phyloP scores from a whole-genome alignment of 2,329 filamentous ascomycete genomes.

The Thielaviopsis musarum region DNA sequence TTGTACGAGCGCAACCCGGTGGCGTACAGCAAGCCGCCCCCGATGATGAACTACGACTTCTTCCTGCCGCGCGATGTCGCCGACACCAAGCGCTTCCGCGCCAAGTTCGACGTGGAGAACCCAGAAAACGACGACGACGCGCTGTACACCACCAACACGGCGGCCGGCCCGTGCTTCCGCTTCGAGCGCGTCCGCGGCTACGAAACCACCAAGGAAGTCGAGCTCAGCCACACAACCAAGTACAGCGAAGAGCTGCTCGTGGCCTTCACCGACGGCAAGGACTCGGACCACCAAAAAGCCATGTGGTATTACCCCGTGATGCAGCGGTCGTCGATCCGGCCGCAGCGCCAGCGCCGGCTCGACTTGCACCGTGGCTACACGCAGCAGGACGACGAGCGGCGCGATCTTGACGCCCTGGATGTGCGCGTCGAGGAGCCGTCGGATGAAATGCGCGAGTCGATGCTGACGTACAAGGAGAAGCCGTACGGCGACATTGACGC shows the following conservation, averaged over 20 bases:
- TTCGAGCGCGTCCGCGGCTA: conserved; percentile 48
- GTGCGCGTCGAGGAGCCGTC: conserved; percentile 37
- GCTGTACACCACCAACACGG: conserved; percentile 36
- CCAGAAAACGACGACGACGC: conserved; percentile 34
- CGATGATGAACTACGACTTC: conserved; percentile 49
- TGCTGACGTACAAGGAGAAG: conserved; percentile 34
- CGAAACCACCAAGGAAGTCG: conserved; percentile 42
- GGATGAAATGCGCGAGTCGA: conserved; percentile 33
- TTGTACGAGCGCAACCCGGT: conserved; percentile 39
- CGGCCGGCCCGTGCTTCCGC: conserved; percentile 34
- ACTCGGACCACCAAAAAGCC: conserved; percentile 35
- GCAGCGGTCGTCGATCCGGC: conserved; percentile 44
- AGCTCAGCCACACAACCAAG: conserved; percentile 40
- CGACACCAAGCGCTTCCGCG: conserved; percentile 38
- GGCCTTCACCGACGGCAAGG: conserved; percentile 36
- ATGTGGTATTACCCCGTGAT: conserved; percentile 54
- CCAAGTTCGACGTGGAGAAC: conserved; percentile 42
- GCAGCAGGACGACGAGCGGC: conserved; percentile 30
- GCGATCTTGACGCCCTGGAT: conserved; percentile 37
- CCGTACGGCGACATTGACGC: conserved; percentile 32
- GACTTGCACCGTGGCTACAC: conserved; percentile 31
- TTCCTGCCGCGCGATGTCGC: conserved; percentile 37
- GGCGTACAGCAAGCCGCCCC: conserved; percentile 37
- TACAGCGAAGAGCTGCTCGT: conserved; percentile 48
- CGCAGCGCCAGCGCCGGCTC: conserved; percentile 47